These are phyloP conservation scores for Gastrodia elata DNA, from an alignment of 106 monocot species.

Conservation along the genomic window DNA sequence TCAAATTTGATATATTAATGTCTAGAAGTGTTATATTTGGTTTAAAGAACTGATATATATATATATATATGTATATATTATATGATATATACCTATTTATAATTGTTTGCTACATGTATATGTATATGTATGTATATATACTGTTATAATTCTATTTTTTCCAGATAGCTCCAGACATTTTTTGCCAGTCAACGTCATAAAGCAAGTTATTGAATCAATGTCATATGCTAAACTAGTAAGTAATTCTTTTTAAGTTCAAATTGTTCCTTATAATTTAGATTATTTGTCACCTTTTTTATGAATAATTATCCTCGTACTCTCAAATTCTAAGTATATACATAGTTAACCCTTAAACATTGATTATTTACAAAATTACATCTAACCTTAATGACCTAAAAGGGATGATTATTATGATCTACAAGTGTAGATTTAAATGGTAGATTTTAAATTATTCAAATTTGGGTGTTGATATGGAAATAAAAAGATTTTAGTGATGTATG, in stretches of 20 bases:
- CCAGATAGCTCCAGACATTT: constrained; percentile 91
- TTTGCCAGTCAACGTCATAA: constrained; percentile 75
- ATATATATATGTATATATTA: background rate
- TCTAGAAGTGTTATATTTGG: background rate
- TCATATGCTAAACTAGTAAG: constrained; percentile 96
- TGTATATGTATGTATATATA: background rate
- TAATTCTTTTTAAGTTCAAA: constrained; percentile 2
- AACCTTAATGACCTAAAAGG: too few species aligned
- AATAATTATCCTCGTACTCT: too few species aligned
- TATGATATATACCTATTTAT: background rate
- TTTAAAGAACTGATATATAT: background rate
- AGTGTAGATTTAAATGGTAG: too few species aligned
- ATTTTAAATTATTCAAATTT: too few species aligned
- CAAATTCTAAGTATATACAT: too few species aligned
- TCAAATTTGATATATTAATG: background rate
- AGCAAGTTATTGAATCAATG: constrained; percentile 96
- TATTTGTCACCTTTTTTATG: background rate
- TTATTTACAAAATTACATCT: too few species aligned
- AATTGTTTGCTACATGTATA: background rate
- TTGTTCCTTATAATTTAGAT: constrained; percentile 8
- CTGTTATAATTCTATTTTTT: too few species aligned
- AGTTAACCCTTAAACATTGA: too few species aligned
- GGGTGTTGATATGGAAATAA: too few species aligned
- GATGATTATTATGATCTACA: too few species aligned
- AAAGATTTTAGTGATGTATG: too few species aligned